phyloP scores from a whole-genome alignment of 768 basidiomycete genomes.

The Crepidotus variabilis region DNA sequence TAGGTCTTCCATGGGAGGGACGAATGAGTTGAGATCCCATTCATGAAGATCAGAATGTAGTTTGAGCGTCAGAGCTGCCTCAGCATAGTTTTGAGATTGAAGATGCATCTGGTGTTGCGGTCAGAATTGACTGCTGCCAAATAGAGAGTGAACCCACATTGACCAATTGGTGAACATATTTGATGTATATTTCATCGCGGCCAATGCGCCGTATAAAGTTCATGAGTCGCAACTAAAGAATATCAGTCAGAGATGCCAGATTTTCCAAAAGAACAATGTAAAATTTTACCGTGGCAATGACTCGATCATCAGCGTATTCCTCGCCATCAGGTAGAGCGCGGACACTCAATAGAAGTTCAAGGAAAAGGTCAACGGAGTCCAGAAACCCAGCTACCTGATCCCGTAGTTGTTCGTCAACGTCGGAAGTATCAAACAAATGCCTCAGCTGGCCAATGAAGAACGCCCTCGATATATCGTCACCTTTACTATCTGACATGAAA shows the following conservation, averaged over 20 bases:
- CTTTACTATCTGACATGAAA: constrained; percentile 91
- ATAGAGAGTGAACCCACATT: constrained; percentile 50
- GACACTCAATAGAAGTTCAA: constrained; percentile 84
- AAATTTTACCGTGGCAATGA: constrained; percentile 73
- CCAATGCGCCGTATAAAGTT: constrained; percentile 92
- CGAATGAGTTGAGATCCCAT: constrained; percentile 81
- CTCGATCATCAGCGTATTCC: constrained; percentile 92
- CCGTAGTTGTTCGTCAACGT: constrained; percentile 76
- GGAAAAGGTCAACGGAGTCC: constrained; percentile 87
- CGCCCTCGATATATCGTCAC: constrained; percentile 85
- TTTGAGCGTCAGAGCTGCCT: constrained; percentile 91
- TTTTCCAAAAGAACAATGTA: background rate
- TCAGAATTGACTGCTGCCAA: background rate
- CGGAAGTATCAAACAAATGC: constrained; percentile 80
- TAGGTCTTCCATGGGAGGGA: constrained; percentile 86
- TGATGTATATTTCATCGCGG: constrained; percentile 90
- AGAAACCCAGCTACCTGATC: constrained; percentile 79
- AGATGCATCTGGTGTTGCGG: constrained; percentile 64
- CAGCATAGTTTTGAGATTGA: constrained; percentile 85
- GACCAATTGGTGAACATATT: constrained; percentile 93
- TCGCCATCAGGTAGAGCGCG: constrained; percentile 89
- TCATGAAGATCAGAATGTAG: constrained; percentile 90
- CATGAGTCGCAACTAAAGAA: constrained; percentile 73
- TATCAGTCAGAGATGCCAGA: constrained; percentile 12
- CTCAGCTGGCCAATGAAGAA: constrained; percentile 92